Base-by-base conservation (phyloP, 805 yeast species). In the Crinitomyces ghanaensis region DNA sequence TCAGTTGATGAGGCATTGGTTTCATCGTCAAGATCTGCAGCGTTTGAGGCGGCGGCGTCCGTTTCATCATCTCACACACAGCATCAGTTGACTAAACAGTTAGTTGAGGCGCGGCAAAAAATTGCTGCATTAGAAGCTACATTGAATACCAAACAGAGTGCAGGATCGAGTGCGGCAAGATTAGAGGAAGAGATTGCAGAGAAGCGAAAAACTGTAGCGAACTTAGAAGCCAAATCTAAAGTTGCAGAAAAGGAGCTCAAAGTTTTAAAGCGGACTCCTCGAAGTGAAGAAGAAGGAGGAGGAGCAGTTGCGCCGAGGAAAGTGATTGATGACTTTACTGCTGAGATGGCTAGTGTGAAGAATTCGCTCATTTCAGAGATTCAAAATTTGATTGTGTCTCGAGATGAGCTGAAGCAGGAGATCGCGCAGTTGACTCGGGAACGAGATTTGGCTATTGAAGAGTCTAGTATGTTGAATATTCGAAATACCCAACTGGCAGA, bases 281-380 rank as follows among this genome's bases (percentile, higher is more conserved):
- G 54, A 11, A 53, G 53, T 26, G 62, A 67, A 39, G 60, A 63
- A 23, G 49, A 61, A 2, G 30, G 21, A 5, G 37, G 24, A 20
- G 24, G 65, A 2, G 35, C 31, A 12, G 38, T 26, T 5, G 41
- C 42, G 51, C 16, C 23, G 4, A 39, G 15, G 9, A 22, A 26
- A 3, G 62, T 49, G 20, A 35, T 50, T 5, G 40, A 38, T n/a
- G 44, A 46, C 36, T 50, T 54, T 26, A 34, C 79, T 9, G 66
- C 62, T 30, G 65, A 58, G 13, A 57, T 84, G 40, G 63, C 57
- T 19, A 39, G 45, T 1, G 66, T 67, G 30, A 76, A 68, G 53
- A 60, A 57, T 21, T 53, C 56, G 12, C 54, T 83, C 33, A 57
- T 54, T 30, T 40, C 44, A 12, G 82, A 75, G 34, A 56, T 76